These are phyloP conservation scores for Neurospora sp. DNA, from an alignment of 2,329 filamentous ascomycete species.

Conservation along the genomic window DNA sequence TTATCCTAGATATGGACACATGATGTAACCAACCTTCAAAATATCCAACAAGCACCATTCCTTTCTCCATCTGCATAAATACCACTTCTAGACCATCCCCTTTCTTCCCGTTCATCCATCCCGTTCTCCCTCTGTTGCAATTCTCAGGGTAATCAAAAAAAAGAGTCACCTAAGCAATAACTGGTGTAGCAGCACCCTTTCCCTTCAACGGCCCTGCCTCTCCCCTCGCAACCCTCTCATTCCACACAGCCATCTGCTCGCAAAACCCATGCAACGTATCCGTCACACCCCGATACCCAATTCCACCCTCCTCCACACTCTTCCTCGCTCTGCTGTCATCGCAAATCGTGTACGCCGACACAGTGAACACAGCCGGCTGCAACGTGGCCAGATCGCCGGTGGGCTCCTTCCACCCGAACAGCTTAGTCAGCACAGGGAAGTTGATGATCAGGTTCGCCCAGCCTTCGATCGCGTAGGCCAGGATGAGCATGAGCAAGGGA, in stretches of 20 bases:
- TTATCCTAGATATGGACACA: not conserved
- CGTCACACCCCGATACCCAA: slow-evolving; percentile 29
- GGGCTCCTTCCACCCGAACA: slow-evolving; percentile 21
- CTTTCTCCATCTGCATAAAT: not conserved
- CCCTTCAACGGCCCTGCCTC: slow-evolving; percentile 1
- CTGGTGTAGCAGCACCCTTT: not conserved
- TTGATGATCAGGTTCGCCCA: slow-evolving; percentile 22
- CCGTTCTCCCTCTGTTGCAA: not conserved
- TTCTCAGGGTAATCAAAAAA: not conserved
- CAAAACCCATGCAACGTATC: slow-evolving; percentile 32
- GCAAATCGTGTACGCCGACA: slow-evolving; percentile 26
- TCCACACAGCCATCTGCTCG: slow-evolving; percentile 31
- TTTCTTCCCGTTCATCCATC: not conserved
- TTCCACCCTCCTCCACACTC: slow-evolving; percentile 28
- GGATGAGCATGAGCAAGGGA: slow-evolving; percentile 25
- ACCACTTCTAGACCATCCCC: not conserved
- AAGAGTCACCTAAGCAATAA: not conserved
- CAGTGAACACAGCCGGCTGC: slow-evolving; percentile 30
- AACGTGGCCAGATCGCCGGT: slow-evolving; percentile 25
- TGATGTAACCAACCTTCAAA: not conserved
- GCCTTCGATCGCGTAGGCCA: slow-evolving; percentile 28
- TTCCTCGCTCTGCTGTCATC: slow-evolving; percentile 28
- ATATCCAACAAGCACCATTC: not conserved
- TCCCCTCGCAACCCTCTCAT: slow-evolving; percentile 15
- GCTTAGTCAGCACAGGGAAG: slow-evolving; percentile 11